Evolutionary conservation across 2,329 filamentous ascomycete genomes (phyloP).

Genomic region (Fusarium tuaranense): DNA sequence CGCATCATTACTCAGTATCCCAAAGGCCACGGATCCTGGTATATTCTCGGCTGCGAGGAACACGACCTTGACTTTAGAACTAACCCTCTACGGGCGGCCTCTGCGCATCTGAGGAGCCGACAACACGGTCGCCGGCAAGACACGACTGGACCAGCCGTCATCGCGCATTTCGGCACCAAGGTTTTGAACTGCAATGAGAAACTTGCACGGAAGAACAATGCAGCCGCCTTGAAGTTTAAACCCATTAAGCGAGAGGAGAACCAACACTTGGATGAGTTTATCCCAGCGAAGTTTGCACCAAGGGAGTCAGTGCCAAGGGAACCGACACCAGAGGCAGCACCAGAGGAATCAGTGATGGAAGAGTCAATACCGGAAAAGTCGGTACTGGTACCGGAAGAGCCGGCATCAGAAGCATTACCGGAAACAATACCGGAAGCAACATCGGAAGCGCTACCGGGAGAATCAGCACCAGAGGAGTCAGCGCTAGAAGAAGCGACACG

Average conservation of each 20-base stretch:
- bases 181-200: conserved; percentile 10
- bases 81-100: conserved; percentile 1
- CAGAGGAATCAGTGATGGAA: background rate
- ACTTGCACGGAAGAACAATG: conserved; percentile 7
- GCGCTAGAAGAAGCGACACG: background rate
- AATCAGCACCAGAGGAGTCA: background rate
- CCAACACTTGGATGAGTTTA: background rate
- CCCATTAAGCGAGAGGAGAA: background rate
- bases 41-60: conserved; percentile 9
- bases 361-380: background rate
- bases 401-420: background rate
- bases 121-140: conserved; percentile 1
- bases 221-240: background rate
- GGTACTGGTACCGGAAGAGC: background rate
- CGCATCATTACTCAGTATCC: conserved; percentile 13
- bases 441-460: background rate
- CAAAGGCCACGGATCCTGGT: conserved; percentile 6
- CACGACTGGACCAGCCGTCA: background rate
- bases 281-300: background rate
- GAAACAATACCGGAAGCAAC: background rate
- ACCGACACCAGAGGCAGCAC: background rate
- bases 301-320: background rate
- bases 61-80: conserved; percentile 4
- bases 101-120: conserved; percentile 3
- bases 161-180: conserved; percentile 5